A percentile compares a stretch with the other conserved stretches of the same genome.
Conservation (phyloP, 768 basidiomycete genomes). For the Plicaturopsis crispa region DNA sequence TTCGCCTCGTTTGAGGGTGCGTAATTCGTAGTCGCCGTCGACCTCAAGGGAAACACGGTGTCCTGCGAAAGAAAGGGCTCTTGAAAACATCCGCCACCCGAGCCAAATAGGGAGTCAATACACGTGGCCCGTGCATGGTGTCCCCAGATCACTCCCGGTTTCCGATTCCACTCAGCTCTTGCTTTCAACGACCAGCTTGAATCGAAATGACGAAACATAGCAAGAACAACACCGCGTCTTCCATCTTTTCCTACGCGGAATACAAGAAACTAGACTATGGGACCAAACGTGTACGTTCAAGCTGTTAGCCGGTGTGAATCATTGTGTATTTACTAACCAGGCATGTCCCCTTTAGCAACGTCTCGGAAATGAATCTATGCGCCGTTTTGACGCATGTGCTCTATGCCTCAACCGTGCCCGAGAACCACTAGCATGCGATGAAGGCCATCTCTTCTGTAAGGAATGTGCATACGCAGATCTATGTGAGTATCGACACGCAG, state of each 20-base stretch:
- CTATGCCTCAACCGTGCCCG: constrained; percentile 80
- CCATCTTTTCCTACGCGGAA: constrained; percentile 86
- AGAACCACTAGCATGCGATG: constrained; percentile 74
- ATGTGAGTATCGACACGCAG: constrained; percentile 33
- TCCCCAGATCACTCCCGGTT: too few species aligned
- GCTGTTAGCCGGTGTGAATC: too few species aligned
- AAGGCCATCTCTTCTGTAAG: constrained; percentile 93
- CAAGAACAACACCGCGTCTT: constrained; percentile 87
- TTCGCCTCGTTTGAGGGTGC: too few species aligned
- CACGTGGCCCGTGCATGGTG: too few species aligned
- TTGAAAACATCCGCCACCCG: too few species aligned
- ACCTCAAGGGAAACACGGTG: too few species aligned
- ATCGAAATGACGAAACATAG: constrained; percentile 74
- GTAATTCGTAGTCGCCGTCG: too few species aligned
- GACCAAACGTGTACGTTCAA: constrained; percentile 54
- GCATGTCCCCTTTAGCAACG: too few species aligned
- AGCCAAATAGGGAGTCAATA: too few species aligned
- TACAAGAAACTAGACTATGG: constrained; percentile 79
- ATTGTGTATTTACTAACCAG: too few species aligned
- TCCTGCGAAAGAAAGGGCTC: too few species aligned
- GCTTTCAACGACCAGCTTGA: too few species aligned
- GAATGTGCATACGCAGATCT: constrained; percentile 90
- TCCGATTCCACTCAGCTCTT: not conserved
- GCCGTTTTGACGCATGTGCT: constrained; percentile 84
- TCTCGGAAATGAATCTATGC: constrained; percentile 88